Base-by-base conservation (phyloP, 2,329 filamentous ascomycete species). In the Penicillium sclerotiorum region DNA sequence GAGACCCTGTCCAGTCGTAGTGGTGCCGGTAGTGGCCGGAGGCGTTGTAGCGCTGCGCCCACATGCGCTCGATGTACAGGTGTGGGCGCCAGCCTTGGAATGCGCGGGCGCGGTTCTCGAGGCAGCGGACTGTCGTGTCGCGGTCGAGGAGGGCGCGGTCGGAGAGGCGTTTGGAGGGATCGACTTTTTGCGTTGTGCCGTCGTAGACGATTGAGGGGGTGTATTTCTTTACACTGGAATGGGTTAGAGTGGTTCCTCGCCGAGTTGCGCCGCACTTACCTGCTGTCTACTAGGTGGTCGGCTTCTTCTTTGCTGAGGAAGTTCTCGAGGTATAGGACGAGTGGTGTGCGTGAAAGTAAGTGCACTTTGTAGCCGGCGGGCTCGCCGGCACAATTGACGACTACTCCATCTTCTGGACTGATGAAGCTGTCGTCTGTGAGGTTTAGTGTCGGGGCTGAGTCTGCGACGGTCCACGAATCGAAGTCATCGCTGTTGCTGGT, bases 11-110 rank as follows among this genome's bases (percentile, higher is more conserved):
- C 80, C 81, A 85, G 65, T 86, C 83, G 61, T 79, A 85, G 57
- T 85, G 82, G 52, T 82, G 75, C 3, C 67, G 67, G 63, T 85
- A 86, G 63, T 85, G 81, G 1, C 82, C 83, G 2, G 73, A 75
- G 5, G 69, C 62, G n/a, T 77, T 79, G 59, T 86, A 86, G 43
- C 79, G 73, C 60, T 85, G 82, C 1, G 79, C 79, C 78, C 81
- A 83, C 55, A 85, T 74, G 42, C 79, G 76, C 65, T 86, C 83
- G 61, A 85, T 78, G 49, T 81, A 82, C 1, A 83, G 74, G 44
- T 82, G 70, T 1, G 74, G 72, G 1, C 77, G 77, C 81, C 81
- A 85, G 58, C 83, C 83, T 64, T 86, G 83, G 62, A 85, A 81
- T 8, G 71, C 66, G 6, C 80, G 75, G 8, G 82, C 82, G 45